Base-by-base conservation (phyloP, 176 grass and related monocot genomes). In the Juncus inflexus region DNA sequence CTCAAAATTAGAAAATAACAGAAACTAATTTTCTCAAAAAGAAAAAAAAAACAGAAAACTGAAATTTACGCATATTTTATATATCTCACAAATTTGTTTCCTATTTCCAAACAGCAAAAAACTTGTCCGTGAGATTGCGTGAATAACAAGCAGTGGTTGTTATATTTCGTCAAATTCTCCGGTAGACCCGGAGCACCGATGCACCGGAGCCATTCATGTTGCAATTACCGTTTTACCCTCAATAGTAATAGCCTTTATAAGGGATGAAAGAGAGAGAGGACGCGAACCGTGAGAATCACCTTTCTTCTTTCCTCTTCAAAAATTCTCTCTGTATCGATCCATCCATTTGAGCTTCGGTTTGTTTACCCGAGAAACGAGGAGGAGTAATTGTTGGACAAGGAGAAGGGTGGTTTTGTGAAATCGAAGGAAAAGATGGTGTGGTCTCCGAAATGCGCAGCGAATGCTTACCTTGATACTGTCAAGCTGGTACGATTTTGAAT, bases 401-500 rank as follows among this genome's bases (percentile, higher is more conserved):
- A 13, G 37, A 47, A 47, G n/a, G 51, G 5, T 39, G 67, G 36
- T 70, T 11, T 5, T 47, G 19, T 28, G 19, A 28, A 64, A 53
- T 37, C 36, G 50, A 64, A 42, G 12, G 11, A 40, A 35, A 77
- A 39, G 53, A 76, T 76, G 79, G 56, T 61, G 57, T 76, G 72
- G 72, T 82, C 79, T n/a, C 15, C 70, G 3, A 55, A 76, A 41
- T 70, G 50, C 3, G 73, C 79, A 5, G 72, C 65, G 9, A 70
- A 76, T 58, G 79, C 73, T 40, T 76, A 76, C 50, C 73, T 82
- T 7, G 72, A 81, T 50, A 81, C 64, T 19, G 71, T 81, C 58
- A 81, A 76, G 51, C 58, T 71, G 63, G 72, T 81, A 70, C 61
- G 41, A 14, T 12, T 41, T 58, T 47, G 43, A 47, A 47, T 47